phyloP scores from a whole-genome alignment of 176 grass and related monocot genomes.

The Puya raimondii region DNA sequence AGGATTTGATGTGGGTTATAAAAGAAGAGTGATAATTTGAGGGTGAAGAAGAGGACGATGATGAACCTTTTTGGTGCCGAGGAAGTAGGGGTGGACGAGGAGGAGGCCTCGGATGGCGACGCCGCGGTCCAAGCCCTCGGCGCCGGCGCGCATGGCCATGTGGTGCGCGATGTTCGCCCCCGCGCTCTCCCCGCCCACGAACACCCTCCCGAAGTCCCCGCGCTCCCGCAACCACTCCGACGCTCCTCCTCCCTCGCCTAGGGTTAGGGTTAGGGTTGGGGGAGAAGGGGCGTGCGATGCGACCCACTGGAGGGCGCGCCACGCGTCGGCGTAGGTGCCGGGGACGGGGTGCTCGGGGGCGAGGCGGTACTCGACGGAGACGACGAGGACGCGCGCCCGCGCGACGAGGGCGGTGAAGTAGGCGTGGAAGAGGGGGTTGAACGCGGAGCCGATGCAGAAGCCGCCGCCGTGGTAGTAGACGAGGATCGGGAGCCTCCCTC shows the following conservation, averaged over 20 bases:
- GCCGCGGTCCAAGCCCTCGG: conserved; percentile 21
- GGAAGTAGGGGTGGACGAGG: conserved; percentile 66
- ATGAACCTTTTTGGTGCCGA: conserved; percentile 23
- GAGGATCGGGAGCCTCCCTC: conserved; percentile 24
- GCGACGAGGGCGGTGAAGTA: conserved; percentile 40
- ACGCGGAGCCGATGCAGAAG: conserved; percentile 64
- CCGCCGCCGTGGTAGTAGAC: conserved; percentile 53
- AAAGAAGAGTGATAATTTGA: too few species aligned
- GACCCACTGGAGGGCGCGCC: conserved; percentile 48
- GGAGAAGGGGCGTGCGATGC: conserved; percentile 24
- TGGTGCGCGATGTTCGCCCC: conserved; percentile 70
- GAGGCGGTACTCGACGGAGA: conserved; percentile 58
- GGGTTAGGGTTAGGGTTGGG: too few species aligned
- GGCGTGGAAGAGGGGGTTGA: conserved; percentile 28
- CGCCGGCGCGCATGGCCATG: conserved; percentile 46
- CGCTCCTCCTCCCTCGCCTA: neutral
- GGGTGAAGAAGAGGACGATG: too few species aligned
- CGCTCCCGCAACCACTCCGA: conserved; percentile 44
- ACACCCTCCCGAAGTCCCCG: conserved; percentile 51
- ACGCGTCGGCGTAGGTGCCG: conserved; percentile 44
- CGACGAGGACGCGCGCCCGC: conserved; percentile 23
- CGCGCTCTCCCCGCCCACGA: conserved; percentile 63
- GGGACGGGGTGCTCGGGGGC: conserved; percentile 51
- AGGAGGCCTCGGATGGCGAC: conserved; percentile 32
- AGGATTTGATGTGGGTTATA: too few species aligned